These are phyloP conservation scores for Tolypocladium amazonense DNA, from an alignment of 2,329 filamentous ascomycete genomes.

Conservation along the genomic window DNA sequence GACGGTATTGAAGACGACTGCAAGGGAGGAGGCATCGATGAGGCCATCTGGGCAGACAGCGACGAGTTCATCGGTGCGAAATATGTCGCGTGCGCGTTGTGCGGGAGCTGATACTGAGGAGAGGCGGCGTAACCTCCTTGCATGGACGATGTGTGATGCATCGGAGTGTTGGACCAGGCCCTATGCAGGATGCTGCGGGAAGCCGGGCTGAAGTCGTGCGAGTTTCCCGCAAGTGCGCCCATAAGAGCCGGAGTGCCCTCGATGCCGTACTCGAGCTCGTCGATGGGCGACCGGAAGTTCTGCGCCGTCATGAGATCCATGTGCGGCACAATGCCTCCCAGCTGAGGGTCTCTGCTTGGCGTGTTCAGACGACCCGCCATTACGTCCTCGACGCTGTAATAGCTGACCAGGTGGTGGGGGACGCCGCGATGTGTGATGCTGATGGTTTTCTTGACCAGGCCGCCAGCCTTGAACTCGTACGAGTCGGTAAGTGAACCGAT, in stretches of 20 bases:
- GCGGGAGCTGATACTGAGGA: constrained; percentile 1
- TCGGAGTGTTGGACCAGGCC: constrained; percentile 13
- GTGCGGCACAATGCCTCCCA: constrained; percentile 39
- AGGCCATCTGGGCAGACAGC: background rate
- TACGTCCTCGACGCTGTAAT: constrained; percentile 79
- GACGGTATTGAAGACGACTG: background rate
- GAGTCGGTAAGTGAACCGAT: constrained; percentile 83
- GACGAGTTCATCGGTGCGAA: constrained; percentile 1
- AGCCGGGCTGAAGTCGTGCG: constrained; percentile 4
- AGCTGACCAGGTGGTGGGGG: constrained; percentile 78
- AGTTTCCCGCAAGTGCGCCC: constrained; percentile 1
- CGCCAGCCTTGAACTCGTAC: constrained; percentile 74
- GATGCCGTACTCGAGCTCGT: constrained; percentile 38
- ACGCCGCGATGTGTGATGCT: constrained; percentile 65
- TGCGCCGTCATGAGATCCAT: constrained; percentile 47
- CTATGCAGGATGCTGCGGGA: constrained; percentile 12
- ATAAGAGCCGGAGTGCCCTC: constrained; percentile 6
- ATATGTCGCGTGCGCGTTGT: constrained; percentile 1
- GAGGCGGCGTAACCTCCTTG: constrained; percentile 6
- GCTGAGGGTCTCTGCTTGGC: constrained; percentile 38
- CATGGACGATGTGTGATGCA: constrained; percentile 4
- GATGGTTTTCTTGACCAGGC: constrained; percentile 88
- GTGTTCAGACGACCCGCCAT: constrained; percentile 45
- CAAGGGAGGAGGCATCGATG: background rate
- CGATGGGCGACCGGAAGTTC: constrained; percentile 56